Evolutionary conservation across 352 stramenopile genomes (phyloP).

Genomic region (Phytophthora pinifolia): DNA sequence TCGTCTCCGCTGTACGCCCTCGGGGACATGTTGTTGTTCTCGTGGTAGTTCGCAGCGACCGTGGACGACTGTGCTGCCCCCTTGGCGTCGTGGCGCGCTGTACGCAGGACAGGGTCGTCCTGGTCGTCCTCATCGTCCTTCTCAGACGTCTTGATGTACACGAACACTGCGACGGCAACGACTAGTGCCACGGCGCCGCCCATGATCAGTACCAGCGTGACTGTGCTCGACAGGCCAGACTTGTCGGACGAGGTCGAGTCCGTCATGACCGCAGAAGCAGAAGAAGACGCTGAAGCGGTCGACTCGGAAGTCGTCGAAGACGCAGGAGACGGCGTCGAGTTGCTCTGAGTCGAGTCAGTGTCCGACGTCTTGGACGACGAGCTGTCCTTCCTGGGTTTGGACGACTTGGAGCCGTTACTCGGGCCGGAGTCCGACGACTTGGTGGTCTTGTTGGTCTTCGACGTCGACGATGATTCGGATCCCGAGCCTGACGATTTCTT

Average conservation of each 20-base stretch:
- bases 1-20: slow-evolving; percentile 23
- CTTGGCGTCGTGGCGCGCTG: slow-evolving; percentile 16
- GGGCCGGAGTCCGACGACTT: slow-evolving; percentile 10
- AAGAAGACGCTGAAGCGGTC: slow-evolving; percentile 10
- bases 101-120: slow-evolving; percentile 18
- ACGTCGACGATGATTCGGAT: slow-evolving; percentile 10
- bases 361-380: background rate
- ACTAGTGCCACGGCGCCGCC: slow-evolving; percentile 44
- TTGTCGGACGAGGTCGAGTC: slow-evolving; percentile 28
- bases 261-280: slow-evolving; percentile 21
- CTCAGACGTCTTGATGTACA: slow-evolving; percentile 47
- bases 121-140: slow-evolving; percentile 41
- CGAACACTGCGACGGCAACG: slow-evolving; percentile 45
- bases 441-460: slow-evolving; percentile 5
- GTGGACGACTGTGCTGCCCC: slow-evolving; percentile 29
- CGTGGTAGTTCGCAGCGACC: slow-evolving; percentile 32
- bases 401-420: slow-evolving; percentile 1
- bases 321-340: slow-evolving; percentile 6
- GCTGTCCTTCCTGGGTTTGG: slow-evolving; percentile 4
- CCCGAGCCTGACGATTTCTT: slow-evolving; percentile 12
- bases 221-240: slow-evolving; percentile 26
- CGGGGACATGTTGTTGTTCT: slow-evolving; percentile 36
- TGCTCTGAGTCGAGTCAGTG: slow-evolving; percentile 6
- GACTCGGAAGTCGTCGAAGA: slow-evolving; percentile 18
- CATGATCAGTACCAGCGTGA: slow-evolving; percentile 50